Percentiles rank a stretch among this genome's conserved stretches.
These are phyloP conservation scores for Aspergillus sp. DNA, from an alignment of 2,329 filamentous ascomycete species.

Conservation along the genomic window DNA sequence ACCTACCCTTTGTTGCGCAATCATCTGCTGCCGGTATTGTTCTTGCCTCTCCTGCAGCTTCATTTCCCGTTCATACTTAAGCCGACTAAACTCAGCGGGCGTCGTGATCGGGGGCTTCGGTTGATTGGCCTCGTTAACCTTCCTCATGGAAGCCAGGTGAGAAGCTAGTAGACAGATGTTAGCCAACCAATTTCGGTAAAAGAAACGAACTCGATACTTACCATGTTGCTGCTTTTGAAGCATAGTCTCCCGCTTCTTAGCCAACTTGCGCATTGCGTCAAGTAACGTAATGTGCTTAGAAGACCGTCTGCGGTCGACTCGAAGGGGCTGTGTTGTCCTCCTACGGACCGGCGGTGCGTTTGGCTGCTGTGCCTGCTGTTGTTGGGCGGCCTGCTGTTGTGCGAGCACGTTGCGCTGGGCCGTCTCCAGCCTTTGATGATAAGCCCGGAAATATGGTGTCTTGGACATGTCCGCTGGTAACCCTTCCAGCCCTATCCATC, in stretches of 20 bases:
- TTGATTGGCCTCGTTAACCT: slow-evolving; percentile 63
- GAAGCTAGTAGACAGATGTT: slow-evolving; percentile 39
- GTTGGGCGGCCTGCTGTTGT: slow-evolving; percentile 47
- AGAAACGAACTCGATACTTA: slow-evolving; percentile 21
- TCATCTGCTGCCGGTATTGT: slow-evolving; percentile 58
- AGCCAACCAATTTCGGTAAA: slow-evolving; percentile 9
- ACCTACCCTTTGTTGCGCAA: slow-evolving; percentile 48
- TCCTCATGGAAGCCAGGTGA: slow-evolving; percentile 70
- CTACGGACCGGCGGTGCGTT: slow-evolving; percentile 54
- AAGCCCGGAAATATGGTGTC: slow-evolving; percentile 85
- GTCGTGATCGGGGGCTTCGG: slow-evolving; percentile 59
- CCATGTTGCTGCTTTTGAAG: slow-evolving; percentile 81
- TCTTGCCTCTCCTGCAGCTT: slow-evolving; percentile 52
- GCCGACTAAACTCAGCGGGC: slow-evolving; percentile 80
- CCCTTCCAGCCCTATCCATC: slow-evolving; percentile 88
- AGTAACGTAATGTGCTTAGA: slow-evolving; percentile 83
- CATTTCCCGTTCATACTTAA: slow-evolving; percentile 82
- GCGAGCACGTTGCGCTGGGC: slow-evolving; percentile 55
- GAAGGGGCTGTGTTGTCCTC: slow-evolving; percentile 66
- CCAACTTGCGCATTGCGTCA: slow-evolving; percentile 90
- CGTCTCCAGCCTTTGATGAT: slow-evolving; percentile 56
- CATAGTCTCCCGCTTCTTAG: slow-evolving; percentile 83
- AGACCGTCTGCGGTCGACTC: slow-evolving; percentile 79
- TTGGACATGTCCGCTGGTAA: slow-evolving; percentile 89
- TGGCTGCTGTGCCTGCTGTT: slow-evolving; percentile 47